These are phyloP conservation scores for Saposhnikovia divaricata DNA, from an alignment of 129 eudicot species.

Conservation along the genomic window DNA sequence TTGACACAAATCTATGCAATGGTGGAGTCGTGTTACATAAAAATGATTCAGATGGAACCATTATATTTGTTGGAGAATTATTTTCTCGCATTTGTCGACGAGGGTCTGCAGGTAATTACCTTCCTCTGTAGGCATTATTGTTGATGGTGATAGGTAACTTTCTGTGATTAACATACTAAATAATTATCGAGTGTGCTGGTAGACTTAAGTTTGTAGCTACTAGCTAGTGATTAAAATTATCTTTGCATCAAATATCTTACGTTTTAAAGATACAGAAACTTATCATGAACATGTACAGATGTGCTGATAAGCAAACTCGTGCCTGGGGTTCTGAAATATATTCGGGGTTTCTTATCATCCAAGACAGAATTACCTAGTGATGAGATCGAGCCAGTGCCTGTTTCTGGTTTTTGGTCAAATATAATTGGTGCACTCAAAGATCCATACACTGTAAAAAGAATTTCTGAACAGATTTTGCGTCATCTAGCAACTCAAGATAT, in stretches of 20 bases:
- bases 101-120: slow-evolving; percentile 73
- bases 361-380: slow-evolving; percentile 32
- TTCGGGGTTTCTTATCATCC: slow-evolving; percentile 31
- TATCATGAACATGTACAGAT: slow-evolving; percentile 50
- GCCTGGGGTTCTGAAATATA: slow-evolving; percentile 47
- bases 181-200: neutral
- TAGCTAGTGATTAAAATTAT: neutral
- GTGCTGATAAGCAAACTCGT: slow-evolving; percentile 58
- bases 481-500: slow-evolving; percentile 51
- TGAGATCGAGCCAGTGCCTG: slow-evolving; percentile 34
- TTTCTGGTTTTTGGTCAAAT: slow-evolving; percentile 60
- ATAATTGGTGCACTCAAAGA: slow-evolving; percentile 72
- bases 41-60: slow-evolving; percentile 32
- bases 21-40: slow-evolving; percentile 14
- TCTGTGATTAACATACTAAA: neutral
- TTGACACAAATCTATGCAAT: slow-evolving; percentile 22
- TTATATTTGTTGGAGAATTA: slow-evolving; percentile 58
- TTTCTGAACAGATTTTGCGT: slow-evolving; percentile 72
- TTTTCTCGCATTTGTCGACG: slow-evolving; percentile 82
- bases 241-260: neutral
- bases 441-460: slow-evolving; percentile 71
- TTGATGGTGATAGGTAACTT: neutral
- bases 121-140: slow-evolving; percentile 3
- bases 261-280: neutral
- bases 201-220: neutral